These are phyloP conservation scores for Xylaria sp. DNA, from an alignment of 2,329 filamentous ascomycete genomes.

Conservation along the genomic window DNA sequence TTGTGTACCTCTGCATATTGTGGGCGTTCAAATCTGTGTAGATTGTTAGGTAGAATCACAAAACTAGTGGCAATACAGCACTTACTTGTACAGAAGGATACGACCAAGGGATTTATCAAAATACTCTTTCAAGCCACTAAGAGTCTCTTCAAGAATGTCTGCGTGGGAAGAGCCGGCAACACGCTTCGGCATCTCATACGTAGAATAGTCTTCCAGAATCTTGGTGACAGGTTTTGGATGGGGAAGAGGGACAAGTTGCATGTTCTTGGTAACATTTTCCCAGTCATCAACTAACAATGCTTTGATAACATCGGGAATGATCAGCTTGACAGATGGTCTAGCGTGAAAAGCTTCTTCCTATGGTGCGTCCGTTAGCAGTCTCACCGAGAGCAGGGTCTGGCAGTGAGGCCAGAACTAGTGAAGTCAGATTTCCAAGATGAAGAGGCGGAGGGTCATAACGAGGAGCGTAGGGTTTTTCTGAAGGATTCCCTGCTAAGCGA, in stretches of 20 bases:
- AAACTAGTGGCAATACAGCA: constrained; percentile 3
- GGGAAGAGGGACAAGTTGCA: constrained; percentile 87
- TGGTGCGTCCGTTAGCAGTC: constrained; percentile 29
- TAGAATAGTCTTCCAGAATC: constrained; percentile 84
- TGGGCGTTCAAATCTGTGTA: constrained; percentile 81
- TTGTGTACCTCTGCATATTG: constrained; percentile 85
- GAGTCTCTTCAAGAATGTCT: constrained; percentile 90
- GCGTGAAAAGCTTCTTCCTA: constrained; percentile 91
- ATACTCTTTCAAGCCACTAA: constrained; percentile 88
- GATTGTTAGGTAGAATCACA: constrained; percentile 39
- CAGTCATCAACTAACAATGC: constrained; percentile 96
- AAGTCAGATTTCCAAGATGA: neutral
- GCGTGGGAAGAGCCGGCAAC: constrained; percentile 74
- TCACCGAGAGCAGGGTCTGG: neutral
- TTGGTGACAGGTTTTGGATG: constrained; percentile 77
- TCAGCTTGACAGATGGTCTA: constrained; percentile 85
- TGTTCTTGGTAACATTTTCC: constrained; percentile 98
- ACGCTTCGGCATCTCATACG: constrained; percentile 74
- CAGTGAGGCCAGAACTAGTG: neutral
- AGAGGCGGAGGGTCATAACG: neutral
- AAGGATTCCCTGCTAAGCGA: constrained; percentile 40
- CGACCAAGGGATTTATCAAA: constrained; percentile 92
- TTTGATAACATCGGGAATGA: constrained; percentile 90
- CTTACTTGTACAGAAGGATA: constrained; percentile 83
- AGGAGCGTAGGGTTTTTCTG: constrained; percentile 35